Base-by-base conservation (phyloP, 805 yeast species). In the Candida sonorensis region DNA sequence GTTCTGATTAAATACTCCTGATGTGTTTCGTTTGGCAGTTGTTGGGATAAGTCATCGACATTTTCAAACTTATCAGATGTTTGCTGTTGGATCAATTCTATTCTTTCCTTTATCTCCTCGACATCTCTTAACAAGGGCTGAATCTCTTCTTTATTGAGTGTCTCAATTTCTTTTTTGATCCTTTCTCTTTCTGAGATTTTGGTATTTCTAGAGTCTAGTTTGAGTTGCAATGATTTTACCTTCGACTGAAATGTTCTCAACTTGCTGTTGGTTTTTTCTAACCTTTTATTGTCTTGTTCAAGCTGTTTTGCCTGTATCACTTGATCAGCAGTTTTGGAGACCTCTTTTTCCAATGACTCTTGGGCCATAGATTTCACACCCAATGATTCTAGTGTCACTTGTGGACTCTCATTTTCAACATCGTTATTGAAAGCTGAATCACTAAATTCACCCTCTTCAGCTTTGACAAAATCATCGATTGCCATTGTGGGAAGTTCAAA, bases 1-100 rank as follows among this genome's bases (percentile, higher is more conserved):
- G 90, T 88, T 42, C 98, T 67, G 0, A 92, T 73, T 38, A 92
- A 64, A 49, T 58, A 88, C 31, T 88, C 97, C 35, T 74, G 74
- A 48, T 81, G 82, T 0, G 86, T 59, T 49, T 92, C 97, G n/a
- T 72, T 82, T 0, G 81, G 75, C 6, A 71, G 62, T 41, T 67
- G 63, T 3, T 60, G 70, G n/a, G 46, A 44, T 1, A 49, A 40
- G 12, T 44, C 36, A 1, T 38, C 48, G 1, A 33, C 41, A 4
- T 45, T 50, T n/a, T n/a, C n/a, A n/a, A n/a, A n/a, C n/a, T n/a
- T n/a, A n/a, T n/a, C n/a, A n/a, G n/a, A n/a, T n/a, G 14, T 27
- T 26, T 15, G 43, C 13, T 9, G 40, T 51, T 35, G 29, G 62
- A 0, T 57, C 58, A n/a, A n/a, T 8, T 44, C 43, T 14, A 81